Evolutionary conservation across 768 basidiomycete species (phyloP).

Genomic region (Amanita phalloides): DNA sequence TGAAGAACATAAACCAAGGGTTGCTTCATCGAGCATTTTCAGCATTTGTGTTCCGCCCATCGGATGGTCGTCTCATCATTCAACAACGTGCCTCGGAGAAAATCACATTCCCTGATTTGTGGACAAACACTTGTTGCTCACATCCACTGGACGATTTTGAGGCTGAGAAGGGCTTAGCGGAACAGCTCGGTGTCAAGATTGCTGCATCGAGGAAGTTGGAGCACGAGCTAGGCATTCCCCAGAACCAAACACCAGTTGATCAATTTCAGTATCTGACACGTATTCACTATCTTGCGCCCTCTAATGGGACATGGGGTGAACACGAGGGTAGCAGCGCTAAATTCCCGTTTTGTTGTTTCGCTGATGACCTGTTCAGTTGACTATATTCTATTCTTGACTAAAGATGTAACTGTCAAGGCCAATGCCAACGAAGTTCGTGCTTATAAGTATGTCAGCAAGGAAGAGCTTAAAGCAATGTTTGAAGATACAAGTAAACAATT

Average conservation of each 20-base stretch:
- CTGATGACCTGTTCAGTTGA: slow-evolving; percentile 54
- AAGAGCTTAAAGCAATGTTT: slow-evolving; percentile 88
- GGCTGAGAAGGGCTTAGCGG: slow-evolving; percentile 63
- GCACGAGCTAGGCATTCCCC: slow-evolving; percentile 93
- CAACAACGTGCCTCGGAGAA: slow-evolving; percentile 97
- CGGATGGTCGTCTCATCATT: slow-evolving; percentile 85
- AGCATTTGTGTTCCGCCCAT: slow-evolving; percentile 91
- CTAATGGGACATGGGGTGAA: slow-evolving; percentile 90
- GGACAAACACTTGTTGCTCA: slow-evolving; percentile 99
- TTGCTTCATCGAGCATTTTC: slow-evolving; percentile 97
- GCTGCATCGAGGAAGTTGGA: slow-evolving; percentile 95
- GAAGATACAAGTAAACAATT: slow-evolving; percentile 48
- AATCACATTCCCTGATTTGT: slow-evolving; percentile 99
- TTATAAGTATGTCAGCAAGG: slow-evolving; percentile 83
- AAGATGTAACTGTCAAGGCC: slow-evolving; percentile 70
- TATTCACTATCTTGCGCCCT: slow-evolving; percentile 96
- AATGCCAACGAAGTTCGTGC: slow-evolving; percentile 91
- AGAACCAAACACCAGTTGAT: slow-evolving; percentile 63
- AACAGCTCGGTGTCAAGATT: slow-evolving; percentile 73
- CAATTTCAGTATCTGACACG: slow-evolving; percentile 90
- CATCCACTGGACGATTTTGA: slow-evolving; percentile 93
- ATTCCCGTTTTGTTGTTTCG: not conserved
- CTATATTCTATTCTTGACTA: slow-evolving; percentile 92
- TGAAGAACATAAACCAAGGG: slow-evolving; percentile 92
- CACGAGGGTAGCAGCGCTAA: slow-evolving; percentile 64